phyloP scores from a whole-genome alignment of 495 filamentous ascomycete genomes.

The Alectoria sarmentosa region DNA sequence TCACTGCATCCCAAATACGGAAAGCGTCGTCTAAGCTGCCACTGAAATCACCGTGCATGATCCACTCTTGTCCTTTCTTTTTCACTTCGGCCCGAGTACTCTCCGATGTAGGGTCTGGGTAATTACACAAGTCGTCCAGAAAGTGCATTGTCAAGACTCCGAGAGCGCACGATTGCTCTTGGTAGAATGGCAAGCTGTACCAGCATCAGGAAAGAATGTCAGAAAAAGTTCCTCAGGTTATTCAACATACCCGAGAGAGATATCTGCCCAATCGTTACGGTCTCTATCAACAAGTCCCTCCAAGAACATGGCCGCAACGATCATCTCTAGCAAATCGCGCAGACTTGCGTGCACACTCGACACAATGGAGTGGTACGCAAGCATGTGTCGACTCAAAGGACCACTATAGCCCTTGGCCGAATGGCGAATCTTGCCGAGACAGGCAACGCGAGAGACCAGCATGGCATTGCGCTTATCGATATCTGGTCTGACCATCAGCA shows the following conservation, averaged over 20 bases:
- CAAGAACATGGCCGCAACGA: slow-evolving; percentile 69
- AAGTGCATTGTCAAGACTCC: slow-evolving; percentile 91
- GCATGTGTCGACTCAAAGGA: slow-evolving; percentile 80
- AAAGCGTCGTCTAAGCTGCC: slow-evolving; percentile 76
- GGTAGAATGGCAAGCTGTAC: slow-evolving; percentile 72
- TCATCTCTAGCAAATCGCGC: slow-evolving; percentile 76
- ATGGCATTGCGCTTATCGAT: slow-evolving; percentile 62
- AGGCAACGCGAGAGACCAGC: slow-evolving; percentile 78
- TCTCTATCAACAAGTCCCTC: slow-evolving; percentile 68
- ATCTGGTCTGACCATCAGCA: slow-evolving; percentile 32
- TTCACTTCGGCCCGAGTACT: slow-evolving; percentile 56
- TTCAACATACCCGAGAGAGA: slow-evolving; percentile 61
- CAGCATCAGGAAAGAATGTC: slow-evolving; percentile 30
- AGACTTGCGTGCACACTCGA: slow-evolving; percentile 68
- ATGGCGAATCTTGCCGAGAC: slow-evolving; percentile 73
- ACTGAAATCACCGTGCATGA: slow-evolving; percentile 67
- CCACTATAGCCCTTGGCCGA: slow-evolving; percentile 87
- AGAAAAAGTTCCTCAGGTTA: neutral
- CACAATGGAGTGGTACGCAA: slow-evolving; percentile 79
- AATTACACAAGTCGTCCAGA: slow-evolving; percentile 70
- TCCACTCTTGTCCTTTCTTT: slow-evolving; percentile 58
- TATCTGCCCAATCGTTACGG: slow-evolving; percentile 58
- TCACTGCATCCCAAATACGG: slow-evolving; percentile 73
- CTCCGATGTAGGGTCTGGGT: slow-evolving; percentile 44
- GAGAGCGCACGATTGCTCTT: slow-evolving; percentile 73